phyloP scores from a whole-genome alignment of 805 yeast species.

The Scheffersomyces ergatensis region DNA sequence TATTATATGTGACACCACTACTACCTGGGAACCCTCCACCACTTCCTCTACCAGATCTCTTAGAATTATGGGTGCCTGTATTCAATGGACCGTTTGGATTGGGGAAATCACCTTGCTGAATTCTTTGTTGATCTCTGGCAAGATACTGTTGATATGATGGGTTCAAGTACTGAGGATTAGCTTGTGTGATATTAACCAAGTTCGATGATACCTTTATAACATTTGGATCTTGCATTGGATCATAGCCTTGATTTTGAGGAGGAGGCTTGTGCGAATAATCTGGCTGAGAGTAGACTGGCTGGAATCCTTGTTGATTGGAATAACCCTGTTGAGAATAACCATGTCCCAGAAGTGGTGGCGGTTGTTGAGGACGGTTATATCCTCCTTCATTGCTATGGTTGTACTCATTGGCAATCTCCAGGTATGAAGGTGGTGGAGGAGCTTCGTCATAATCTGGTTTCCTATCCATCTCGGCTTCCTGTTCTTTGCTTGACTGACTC shows the following conservation, averaged over 20 bases:
- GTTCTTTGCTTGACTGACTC: not conserved
- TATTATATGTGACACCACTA: conserved; percentile 32
- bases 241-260: conserved; percentile 1
- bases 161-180: conserved; percentile 33
- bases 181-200: conserved; percentile 33
- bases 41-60: conserved; percentile 16
- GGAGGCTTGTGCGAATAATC: not conserved
- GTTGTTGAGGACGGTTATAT: conserved; percentile 8
- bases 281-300: conserved; percentile 1
- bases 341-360: not conserved
- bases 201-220: conserved; percentile 28
- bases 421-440: not conserved
- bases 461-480: not conserved
- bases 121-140: conserved; percentile 27
- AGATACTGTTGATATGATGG: conserved; percentile 36
- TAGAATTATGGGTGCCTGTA: conserved; percentile 20
- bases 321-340: conserved; percentile 5
- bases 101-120: conserved; percentile 31
- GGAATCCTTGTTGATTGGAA: conserved; percentile 4
- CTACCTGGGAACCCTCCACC: conserved; percentile 38
- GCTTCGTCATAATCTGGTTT: not conserved
- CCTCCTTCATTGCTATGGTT: not conserved
- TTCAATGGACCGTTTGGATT: conserved; percentile 35
- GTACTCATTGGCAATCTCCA: not conserved
- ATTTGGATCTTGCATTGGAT: conserved; percentile 16